Evolutionary conservation across 2,329 filamentous ascomycete genomes (phyloP).

Genomic region (Colletotrichum lindemuthianum): DNA sequence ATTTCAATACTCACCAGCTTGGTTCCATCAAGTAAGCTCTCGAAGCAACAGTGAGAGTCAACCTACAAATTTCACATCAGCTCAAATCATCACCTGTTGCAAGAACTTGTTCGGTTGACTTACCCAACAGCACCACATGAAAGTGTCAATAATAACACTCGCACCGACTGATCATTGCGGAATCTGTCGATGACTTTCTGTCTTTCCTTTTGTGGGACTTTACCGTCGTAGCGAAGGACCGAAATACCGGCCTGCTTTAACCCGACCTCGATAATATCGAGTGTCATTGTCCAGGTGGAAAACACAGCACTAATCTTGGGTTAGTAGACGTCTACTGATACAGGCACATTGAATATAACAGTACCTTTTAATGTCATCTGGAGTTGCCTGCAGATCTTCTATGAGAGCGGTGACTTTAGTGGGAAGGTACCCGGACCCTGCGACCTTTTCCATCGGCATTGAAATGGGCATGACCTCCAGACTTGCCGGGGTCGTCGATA

Average conservation of each 20-base stretch:
- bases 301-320: constrained; percentile 56
- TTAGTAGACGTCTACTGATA: constrained; percentile 12
- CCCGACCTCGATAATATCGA: constrained; percentile 55
- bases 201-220: constrained; percentile 53
- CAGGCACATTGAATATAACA: background rate
- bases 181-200: constrained; percentile 53
- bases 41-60: constrained; percentile 59
- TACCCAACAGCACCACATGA: constrained; percentile 63
- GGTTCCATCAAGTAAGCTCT: constrained; percentile 61
- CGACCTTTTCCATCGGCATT: background rate
- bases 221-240: constrained; percentile 58
- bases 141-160: constrained; percentile 59
- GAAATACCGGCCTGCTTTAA: constrained; percentile 43
- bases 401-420: constrained; percentile 49
- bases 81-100: background rate
- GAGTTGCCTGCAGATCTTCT: constrained; percentile 42
- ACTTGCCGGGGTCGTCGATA: constrained; percentile 39
- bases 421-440: constrained; percentile 30
- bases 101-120: constrained; percentile 26
- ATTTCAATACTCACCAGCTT: constrained; percentile 47
- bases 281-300: constrained; percentile 59
- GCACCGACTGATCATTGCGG: constrained; percentile 46
- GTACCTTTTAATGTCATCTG: constrained; percentile 48
- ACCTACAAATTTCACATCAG: constrained; percentile 40
- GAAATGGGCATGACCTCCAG: constrained; percentile 38